A percentile compares a stretch with the other conserved stretches of the same genome.
Conservation (phyloP, 345 rosid species). For the Toxicodendron radicans region DNA sequence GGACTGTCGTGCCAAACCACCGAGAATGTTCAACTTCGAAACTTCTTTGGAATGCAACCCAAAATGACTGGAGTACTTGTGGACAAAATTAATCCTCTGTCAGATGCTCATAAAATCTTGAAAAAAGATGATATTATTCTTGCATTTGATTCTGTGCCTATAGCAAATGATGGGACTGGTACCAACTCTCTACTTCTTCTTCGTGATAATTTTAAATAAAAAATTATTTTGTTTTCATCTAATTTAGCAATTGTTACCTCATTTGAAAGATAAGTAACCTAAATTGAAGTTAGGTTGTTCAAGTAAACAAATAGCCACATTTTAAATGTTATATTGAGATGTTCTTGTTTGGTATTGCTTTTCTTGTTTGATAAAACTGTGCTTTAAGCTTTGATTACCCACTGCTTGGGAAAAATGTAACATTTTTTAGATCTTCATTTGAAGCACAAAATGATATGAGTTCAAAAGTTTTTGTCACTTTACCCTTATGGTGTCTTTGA, state of each 20-base stretch:
- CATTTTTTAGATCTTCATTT: neutral
- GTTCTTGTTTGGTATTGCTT: neutral
- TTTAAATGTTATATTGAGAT: neutral
- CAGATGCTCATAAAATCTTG: conserved; percentile 53
- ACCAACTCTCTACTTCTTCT: conserved; percentile 18
- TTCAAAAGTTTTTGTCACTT: neutral
- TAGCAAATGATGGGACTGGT: conserved; percentile 95
- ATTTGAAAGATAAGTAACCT: neutral
- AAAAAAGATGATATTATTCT: conserved; percentile 81
- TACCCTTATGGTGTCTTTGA: neutral
- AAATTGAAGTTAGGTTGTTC: neutral
- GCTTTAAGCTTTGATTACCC: neutral
- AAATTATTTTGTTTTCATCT: neutral
- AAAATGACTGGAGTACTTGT: conserved; percentile 82
- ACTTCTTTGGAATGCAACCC: conserved; percentile 53
- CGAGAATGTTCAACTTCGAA: conserved; percentile 79
- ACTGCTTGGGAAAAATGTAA: neutral
- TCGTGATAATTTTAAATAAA: neutral
- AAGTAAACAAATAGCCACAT: neutral
- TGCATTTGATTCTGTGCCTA: conserved; percentile 71
- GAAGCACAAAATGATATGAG: neutral
- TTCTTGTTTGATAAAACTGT: neutral
- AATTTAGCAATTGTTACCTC: neutral
- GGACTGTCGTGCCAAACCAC: conserved; percentile 84
- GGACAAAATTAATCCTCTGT: conserved; percentile 81